Evolutionary conservation across 169 alveolate species (phyloP).

Genomic region (Nephromyces sp.): DNA sequence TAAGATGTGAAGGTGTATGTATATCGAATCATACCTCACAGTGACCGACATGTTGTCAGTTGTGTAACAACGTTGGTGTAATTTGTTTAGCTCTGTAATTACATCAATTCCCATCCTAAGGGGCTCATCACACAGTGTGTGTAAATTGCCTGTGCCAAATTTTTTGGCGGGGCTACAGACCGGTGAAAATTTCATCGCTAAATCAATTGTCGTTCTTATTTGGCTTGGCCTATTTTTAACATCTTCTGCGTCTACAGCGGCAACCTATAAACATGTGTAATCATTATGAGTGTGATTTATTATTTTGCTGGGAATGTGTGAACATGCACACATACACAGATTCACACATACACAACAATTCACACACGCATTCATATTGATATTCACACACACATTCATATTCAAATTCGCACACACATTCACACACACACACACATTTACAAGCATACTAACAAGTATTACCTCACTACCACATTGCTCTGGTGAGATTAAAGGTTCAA

Average conservation of each 20-base stretch:
- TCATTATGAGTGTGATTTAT: not conserved
- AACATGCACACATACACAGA: not conserved
- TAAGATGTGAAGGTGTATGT: too few relatives aligned
- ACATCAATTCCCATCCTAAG: conserved; percentile 35
- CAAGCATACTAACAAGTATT: not conserved
- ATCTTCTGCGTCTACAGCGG: conserved; percentile 26
- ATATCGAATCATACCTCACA: conserved; percentile 9
- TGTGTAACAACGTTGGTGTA: conserved; percentile 33
- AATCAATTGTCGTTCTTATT: conserved; percentile 7
- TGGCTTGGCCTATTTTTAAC: conserved; percentile 18
- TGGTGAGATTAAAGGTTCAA: conserved; percentile 6
- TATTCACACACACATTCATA: too few relatives aligned
- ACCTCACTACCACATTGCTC: conserved; percentile 26
- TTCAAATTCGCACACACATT: too few relatives aligned
- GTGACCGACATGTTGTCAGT: conserved; percentile 32
- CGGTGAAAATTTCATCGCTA: conserved; percentile 12
- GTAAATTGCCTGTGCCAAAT: conserved; percentile 43
- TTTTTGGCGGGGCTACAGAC: conserved; percentile 7
- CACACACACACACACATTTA: not conserved
- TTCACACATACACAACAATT: not conserved
- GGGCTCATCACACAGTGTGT: conserved; percentile 37
- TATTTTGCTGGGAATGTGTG: not conserved
- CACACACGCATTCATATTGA: not conserved
- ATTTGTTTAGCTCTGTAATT: conserved; percentile 18
- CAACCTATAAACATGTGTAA: not conserved